Base-by-base conservation (phyloP, 352 stramenopile genomes). In the Phytophthora pluvialis region DNA sequence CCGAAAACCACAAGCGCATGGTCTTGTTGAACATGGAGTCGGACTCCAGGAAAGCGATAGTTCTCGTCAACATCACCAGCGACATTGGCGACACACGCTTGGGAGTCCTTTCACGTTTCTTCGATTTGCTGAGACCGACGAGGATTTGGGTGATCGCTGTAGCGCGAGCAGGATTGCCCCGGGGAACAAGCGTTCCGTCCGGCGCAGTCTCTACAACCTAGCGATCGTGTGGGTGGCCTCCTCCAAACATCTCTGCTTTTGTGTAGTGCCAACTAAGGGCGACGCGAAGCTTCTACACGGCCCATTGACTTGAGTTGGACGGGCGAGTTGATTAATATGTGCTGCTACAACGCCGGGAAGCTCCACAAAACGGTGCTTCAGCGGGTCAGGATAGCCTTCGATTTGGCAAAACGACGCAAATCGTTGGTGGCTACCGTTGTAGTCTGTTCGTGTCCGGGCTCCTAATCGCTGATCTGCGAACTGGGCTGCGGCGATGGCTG, bases 391-490 rank as follows among this genome's bases (percentile, higher is more conserved):
- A n/a, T n/a, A n/a, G n/a, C 64, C 52, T 42, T 73, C 38, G 1
- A 29, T 18, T 4, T 42, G 6, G 36, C 58, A 78, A 13, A 78
- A 75, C 26, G 16, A 12, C 0, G 59, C n/a, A n/a, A 79, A 75
- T 0, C 66, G 52, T 2, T 35, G 46, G 21, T 72, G 60, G n/a
- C 62, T 75, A 21, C 59, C 35, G 4, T 18, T 46, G 45, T 73
- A 78, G 42, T 78, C 54, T 0, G 29, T 43, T 4, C 60, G 33
- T 3, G 61, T 71, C 4, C 66, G 39, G 7, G 33, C 8, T 45
- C 72, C 65, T 15, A 75, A 58, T 4, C 70, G 53, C 35, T 69
- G 38, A 29, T 75, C 62, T 0, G 66, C 66, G 25, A 69, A 44
- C 25, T 60, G 46, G 0, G 59, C 10, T n/a, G 62, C 58, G 2